Conservation (phyloP, 768 basidiomycete genomes). For the Lentinula detonsa region DNA sequence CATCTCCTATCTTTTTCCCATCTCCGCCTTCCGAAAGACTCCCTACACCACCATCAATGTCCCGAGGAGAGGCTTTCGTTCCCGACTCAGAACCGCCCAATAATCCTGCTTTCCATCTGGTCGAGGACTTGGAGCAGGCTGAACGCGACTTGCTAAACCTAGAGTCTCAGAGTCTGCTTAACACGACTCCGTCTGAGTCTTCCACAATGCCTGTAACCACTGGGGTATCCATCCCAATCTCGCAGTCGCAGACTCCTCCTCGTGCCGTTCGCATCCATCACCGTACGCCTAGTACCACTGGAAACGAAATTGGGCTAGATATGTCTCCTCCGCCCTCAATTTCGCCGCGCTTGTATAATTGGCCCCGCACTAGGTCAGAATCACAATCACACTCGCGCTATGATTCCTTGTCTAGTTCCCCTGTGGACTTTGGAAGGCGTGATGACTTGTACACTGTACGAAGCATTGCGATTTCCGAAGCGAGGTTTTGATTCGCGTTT, state of each 20-base stretch:
- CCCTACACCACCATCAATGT: background rate
- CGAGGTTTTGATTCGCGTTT: background rate
- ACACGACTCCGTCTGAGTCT: background rate
- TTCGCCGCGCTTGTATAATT: conserved; percentile 35
- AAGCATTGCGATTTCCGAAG: background rate
- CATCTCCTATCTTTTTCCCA: background rate
- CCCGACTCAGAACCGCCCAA: background rate
- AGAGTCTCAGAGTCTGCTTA: background rate
- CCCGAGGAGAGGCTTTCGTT: background rate
- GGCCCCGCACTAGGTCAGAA: conserved; percentile 14
- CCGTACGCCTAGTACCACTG: background rate
- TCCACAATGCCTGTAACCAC: background rate
- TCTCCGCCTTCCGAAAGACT: background rate
- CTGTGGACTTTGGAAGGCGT: background rate
- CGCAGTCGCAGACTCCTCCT: background rate
- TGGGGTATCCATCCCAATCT: background rate
- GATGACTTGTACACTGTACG: background rate
- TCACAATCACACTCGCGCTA: background rate
- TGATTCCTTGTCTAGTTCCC: background rate
- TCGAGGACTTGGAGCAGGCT: background rate
- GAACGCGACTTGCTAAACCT: background rate
- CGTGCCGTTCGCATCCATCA: background rate
- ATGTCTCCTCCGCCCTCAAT: conserved; percentile 37
- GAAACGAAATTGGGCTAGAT: background rate
- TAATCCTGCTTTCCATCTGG: background rate